Evolutionary conservation across 1,284 basidiomycete genomes (phyloP).

Genomic region (Irpex lacteus): DNA sequence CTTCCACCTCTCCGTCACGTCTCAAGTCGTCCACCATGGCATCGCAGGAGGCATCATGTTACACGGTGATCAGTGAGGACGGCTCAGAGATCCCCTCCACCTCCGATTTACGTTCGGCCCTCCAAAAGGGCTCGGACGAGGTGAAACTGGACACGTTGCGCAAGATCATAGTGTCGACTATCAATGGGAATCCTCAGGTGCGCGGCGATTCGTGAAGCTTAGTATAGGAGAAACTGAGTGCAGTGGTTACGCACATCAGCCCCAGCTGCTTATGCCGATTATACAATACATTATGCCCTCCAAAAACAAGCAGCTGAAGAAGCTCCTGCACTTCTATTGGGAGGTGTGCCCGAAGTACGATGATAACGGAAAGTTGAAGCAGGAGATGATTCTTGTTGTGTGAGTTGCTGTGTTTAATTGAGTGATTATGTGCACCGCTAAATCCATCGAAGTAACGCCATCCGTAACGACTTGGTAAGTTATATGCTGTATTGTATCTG

Average conservation of each 20-base stretch:
- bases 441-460: slow-evolving; percentile 73
- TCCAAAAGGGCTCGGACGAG: slow-evolving; percentile 97
- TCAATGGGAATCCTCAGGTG: slow-evolving; percentile 90
- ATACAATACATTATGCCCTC: slow-evolving; percentile 98
- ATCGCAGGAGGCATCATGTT: slow-evolving; percentile 63
- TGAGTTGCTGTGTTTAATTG: slow-evolving; percentile 40
- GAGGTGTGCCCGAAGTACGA: slow-evolving; percentile 99
- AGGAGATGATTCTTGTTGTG: slow-evolving; percentile 99
- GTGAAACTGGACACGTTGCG: slow-evolving; percentile 97
- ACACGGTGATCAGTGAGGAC: slow-evolving; percentile 84
- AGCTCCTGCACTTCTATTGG: slow-evolving; percentile 99
- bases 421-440: slow-evolving; percentile 8
- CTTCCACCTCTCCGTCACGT: slow-evolving; percentile 2
- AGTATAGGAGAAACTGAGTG: not conserved
- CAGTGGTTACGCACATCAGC: slow-evolving; percentile 43
- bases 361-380: slow-evolving; percentile 96
- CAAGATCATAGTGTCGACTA: slow-evolving; percentile 92
- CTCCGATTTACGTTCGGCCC: slow-evolving; percentile 80
- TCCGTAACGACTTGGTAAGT: slow-evolving; percentile 91
- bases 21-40: slow-evolving; percentile 21
- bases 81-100: slow-evolving; percentile 75
- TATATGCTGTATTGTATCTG: not conserved
- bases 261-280: slow-evolving; percentile 93
- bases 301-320: slow-evolving; percentile 97
- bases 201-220: slow-evolving; percentile 17